phyloP scores from a whole-genome alignment of 495 filamentous ascomycete species.

The Jackrogersella multiformis region DNA sequence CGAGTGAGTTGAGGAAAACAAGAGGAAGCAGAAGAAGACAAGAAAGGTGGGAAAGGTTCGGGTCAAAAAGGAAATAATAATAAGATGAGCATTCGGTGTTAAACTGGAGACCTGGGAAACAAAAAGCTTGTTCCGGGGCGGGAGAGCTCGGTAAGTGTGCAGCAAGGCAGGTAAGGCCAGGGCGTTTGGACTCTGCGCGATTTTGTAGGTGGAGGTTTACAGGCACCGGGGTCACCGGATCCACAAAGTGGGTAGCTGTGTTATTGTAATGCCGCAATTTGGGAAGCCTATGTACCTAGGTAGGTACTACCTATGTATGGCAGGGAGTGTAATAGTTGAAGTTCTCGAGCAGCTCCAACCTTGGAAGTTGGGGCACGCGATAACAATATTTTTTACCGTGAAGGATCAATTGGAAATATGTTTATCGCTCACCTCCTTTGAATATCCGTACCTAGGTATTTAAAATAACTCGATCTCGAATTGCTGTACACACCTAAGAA shows the following conservation, averaged over 20 bases:
- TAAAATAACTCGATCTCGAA: neutral
- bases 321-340: no score
- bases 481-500: slow-evolving; percentile 7
- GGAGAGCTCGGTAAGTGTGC: slow-evolving; percentile 39
- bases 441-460: neutral
- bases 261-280: slow-evolving; percentile 43
- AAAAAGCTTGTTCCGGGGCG: slow-evolving; percentile 43
- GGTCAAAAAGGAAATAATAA: slow-evolving; percentile 46
- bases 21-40: slow-evolving; percentile 32
- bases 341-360: slow-evolving; percentile 17
- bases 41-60: slow-evolving; percentile 41
- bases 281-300: slow-evolving; percentile 4
- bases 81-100: slow-evolving; percentile 43
- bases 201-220: slow-evolving; percentile 45
- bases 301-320: no score
- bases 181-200: slow-evolving; percentile 45
- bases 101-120: slow-evolving; percentile 40
- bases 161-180: slow-evolving; percentile 10
- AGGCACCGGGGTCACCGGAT: slow-evolving; percentile 42
- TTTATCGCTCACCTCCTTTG: slow-evolving; percentile 9
- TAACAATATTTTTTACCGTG: neutral
- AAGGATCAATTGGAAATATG: slow-evolving; percentile 19
- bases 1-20: slow-evolving; percentile 45
- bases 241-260: slow-evolving; percentile 43
- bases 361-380: slow-evolving; percentile 35